A percentile compares a stretch with the other conserved stretches of the same genome.
Conservation (phyloP, 2,329 filamentous ascomycete genomes). For the Mollisiaceae sp. region DNA sequence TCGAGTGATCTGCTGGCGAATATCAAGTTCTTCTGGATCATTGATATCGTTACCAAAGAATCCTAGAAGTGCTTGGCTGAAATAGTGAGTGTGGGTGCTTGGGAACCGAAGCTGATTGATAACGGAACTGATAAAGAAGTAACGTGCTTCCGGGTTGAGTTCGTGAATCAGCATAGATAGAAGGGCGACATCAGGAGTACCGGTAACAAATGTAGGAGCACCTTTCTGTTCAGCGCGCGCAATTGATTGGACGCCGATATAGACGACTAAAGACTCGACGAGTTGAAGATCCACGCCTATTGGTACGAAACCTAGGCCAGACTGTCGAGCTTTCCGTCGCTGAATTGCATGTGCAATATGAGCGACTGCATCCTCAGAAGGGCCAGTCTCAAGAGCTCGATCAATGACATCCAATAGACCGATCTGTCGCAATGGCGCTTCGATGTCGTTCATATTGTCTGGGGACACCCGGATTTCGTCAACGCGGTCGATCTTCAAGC, state of each 20-base stretch:
- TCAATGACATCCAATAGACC: conserved; percentile 66
- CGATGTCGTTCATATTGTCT: conserved; percentile 64
- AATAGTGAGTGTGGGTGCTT: conserved; percentile 90
- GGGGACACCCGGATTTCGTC: conserved; percentile 76
- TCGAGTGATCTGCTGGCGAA: conserved; percentile 89
- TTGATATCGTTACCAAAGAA: conserved; percentile 78
- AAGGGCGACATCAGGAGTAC: conserved; percentile 71
- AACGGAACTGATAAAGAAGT: conserved; percentile 83
- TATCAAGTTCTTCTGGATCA: conserved; percentile 77
- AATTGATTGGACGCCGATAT: conserved; percentile 77
- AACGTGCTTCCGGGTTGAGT: conserved; percentile 77
- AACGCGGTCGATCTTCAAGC: conserved; percentile 76
- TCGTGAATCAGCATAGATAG: conserved; percentile 79
- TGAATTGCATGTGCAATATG: conserved; percentile 77
- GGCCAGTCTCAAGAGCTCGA: conserved; percentile 63
- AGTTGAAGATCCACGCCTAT: conserved; percentile 73
- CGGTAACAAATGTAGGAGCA: conserved; percentile 66
- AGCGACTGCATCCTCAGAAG: conserved; percentile 74
- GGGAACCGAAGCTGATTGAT: conserved; percentile 91
- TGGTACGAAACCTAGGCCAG: conserved; percentile 68
- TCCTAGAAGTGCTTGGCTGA: conserved; percentile 82
- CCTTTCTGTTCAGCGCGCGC: conserved; percentile 61
- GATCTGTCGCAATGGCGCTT: conserved; percentile 54
- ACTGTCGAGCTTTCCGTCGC: conserved; percentile 60
- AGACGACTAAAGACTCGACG: conserved; percentile 82